Base-by-base conservation (phyloP, 2,329 filamentous ascomycete genomes). In the Diaporthe ampelina region DNA sequence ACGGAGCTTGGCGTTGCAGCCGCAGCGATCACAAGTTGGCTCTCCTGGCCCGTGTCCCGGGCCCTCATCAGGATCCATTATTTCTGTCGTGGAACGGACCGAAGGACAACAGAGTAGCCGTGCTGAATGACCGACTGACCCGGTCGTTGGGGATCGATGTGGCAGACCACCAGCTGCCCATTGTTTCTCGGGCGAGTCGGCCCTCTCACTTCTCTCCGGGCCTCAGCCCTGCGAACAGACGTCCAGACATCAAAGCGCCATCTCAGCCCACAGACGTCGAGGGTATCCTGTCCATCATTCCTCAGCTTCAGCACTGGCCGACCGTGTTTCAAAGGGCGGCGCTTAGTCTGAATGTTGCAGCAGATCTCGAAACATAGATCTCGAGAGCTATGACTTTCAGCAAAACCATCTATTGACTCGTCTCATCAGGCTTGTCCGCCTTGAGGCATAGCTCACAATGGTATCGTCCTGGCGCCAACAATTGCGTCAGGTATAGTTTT, bases 241-340 rank as follows among this genome's bases (percentile, higher is more conserved):
- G 73, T 70, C 56, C 52, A 37, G 63, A 58, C 43, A 75, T 70
- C 56, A 67, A 56, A 69, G 73, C 73, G 63, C 37, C 63, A 54
- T 48, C 37, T 65, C 71, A 73, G 74, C 74, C 52, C 74, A 70
- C 73, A 73, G 63, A 73, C 50, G 57, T 56, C 71, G 58, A 63
- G 70, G 57, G 40, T 63, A 61, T 59, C 70, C 59, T 24, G 32
- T 52, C 70, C 57, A 45, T 43, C 32, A 13, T 24, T 26, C 48
- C 50, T 72, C 57, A 56, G 69, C 56, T 48, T 72, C 63, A 54
- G 56, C 70, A 70, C 69, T 56, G 69, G 58, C 73, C 57, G 52
- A 63, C 69, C 29, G 45, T 65, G 74, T 67, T 59, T 71, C 71
- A 58, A 70, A 56, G 32, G 40, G 63, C 57, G 48, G 63, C 56